Base-by-base conservation (phyloP, 257 asterid species). In the Penstemon newberryi region DNA sequence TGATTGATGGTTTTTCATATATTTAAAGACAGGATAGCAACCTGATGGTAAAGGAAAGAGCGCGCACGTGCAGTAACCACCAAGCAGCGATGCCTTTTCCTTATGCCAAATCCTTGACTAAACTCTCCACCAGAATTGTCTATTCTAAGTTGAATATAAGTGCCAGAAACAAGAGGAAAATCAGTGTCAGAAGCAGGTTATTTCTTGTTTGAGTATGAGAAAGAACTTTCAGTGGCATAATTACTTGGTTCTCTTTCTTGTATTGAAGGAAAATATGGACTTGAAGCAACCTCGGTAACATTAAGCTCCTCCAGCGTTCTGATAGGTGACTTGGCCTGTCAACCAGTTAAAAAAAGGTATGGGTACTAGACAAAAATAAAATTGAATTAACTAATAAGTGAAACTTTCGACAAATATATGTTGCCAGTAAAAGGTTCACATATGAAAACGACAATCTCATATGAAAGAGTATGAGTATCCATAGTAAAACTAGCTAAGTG, bases 1-100 rank as follows among this genome's bases (percentile, higher is more conserved):
- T 10, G 41, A 37, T 2, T 25, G 33, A 2, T 60, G 38, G 15
- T 45, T 33, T 44, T 53, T 44, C 47, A 41, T 49, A 51, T 58
- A 63, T 62, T 41, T 67, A 25, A 25, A 25, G 33, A 25, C 33
- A 1, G 33, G 33, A 25, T 25, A 25, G 33, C 33, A 65, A 93
- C 97, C 97, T 93, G 96, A 79, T 90, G 97, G 79, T 93, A 93
- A 61, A 93, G 95, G 75, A 93, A 93, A 59, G 99, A 93, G 43
- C 90, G 90, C 39, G 92, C 84, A 53, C 97, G 88, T 70, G 99
- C 96, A 60, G 97, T 90, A 37, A 89, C 84, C 75, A 87, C 92
- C 60, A 90, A 75, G 85, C 96, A 86, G 47, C 87, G 87, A 60
- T 88, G 96, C 66, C 70, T 78, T 82, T 72, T 84, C 79, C 92